Conservation (phyloP, 768 basidiomycete species). For the Paxillus ammoniavirescens region DNA sequence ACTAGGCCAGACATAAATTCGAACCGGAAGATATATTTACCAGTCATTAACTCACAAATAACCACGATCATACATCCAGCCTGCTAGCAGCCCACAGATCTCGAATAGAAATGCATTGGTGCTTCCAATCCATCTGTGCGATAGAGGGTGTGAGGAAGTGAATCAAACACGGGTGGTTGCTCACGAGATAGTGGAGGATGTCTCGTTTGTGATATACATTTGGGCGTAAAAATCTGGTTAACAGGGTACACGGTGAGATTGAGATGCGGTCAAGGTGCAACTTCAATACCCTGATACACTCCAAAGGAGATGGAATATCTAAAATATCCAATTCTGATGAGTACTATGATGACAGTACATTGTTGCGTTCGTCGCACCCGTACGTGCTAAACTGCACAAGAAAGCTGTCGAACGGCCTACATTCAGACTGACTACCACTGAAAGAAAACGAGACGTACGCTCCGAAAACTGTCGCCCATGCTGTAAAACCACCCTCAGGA, state of each 20-base stretch:
- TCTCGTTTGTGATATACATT: constrained; percentile 35
- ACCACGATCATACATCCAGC: constrained; percentile 51
- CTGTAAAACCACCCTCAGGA: constrained; percentile 29
- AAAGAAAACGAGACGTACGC: constrained; percentile 20
- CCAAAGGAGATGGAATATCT: constrained; percentile 41
- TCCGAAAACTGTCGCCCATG: constrained; percentile 31
- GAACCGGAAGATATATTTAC: background rate
- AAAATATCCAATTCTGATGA: background rate
- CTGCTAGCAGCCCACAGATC: constrained; percentile 43
- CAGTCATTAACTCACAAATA: constrained; percentile 40
- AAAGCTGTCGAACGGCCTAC: constrained; percentile 24
- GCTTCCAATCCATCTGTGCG: constrained; percentile 45
- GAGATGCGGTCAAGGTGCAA: background rate
- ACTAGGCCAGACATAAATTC: constrained; percentile 9
- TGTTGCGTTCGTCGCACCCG: constrained; percentile 23
- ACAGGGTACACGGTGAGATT: background rate
- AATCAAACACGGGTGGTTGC: constrained; percentile 10
- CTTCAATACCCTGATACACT: constrained; percentile 39
- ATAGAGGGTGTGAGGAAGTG: background rate
- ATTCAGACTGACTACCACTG: background rate
- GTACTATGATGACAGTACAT: background rate
- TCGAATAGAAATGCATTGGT: constrained; percentile 47
- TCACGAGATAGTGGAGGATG: constrained; percentile 40
- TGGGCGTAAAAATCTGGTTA: constrained; percentile 38
- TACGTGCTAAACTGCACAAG: constrained; percentile 39